Evolutionary conservation across 306 rosid species (phyloP), one percentile per base, ranked within the genome.

Genomic region (Inga laurina): DNA sequence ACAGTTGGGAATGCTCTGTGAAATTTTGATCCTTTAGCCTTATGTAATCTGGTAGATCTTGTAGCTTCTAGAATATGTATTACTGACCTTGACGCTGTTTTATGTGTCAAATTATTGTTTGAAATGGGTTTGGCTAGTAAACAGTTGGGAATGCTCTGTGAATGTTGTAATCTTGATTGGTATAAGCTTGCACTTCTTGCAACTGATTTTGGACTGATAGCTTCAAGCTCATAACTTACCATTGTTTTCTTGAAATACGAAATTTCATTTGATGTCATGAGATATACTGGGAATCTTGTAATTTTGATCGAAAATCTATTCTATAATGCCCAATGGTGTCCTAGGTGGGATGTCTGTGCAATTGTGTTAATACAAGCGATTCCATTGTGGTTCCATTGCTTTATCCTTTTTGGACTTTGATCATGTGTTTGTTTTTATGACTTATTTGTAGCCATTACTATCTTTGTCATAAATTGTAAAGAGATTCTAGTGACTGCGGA

Each of bases 401-500:
- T 41, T 43, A 16, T 80, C 9, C 34, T 22, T 41, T 70, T 56
- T 70, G 70, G 69, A 59, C 2, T 45, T 37, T 14, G 39, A 37
- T 65, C 69, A 39, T 51, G 39, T 43, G 7, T 15, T 51, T 49
- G 43, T 32, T 10, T 4, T 79, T 27, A 64, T 64, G 54, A 35
- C 32, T 79, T 39, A 30, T 62, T 61, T 71, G 15, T 72, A 49
- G 76, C 34, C 4, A 8, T 57, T 12, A 27, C 0, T 11, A 1
- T 62, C 35, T 27, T 67, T 15, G 62, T 74, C 69, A 11, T 44
- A 68, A 67, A 3, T 74, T 39, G 10, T 35, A 10, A 76, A 18
- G 67, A 57, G 65, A 73, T 77, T 72, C 49, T 66, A 54, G 67
- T 37, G 54, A 56, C n/a, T 75, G 15, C 8, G 61, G 65, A 74